These are phyloP conservation scores for Backusella australiensis DNA, from an alignment of 192 early-diverging fungal species.

Conservation along the genomic window DNA sequence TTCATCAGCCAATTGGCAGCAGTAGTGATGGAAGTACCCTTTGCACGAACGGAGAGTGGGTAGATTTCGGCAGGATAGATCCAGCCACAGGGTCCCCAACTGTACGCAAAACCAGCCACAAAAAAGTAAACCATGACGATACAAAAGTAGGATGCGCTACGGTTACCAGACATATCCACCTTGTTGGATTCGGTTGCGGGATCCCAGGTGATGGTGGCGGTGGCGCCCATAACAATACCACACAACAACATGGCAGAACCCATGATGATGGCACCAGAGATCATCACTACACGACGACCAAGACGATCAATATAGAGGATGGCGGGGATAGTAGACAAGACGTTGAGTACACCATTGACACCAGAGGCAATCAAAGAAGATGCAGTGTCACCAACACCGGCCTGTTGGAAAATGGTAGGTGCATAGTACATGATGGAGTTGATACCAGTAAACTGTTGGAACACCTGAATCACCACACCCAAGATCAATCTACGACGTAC, in stretches of 20 bases:
- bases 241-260: slow-evolving; percentile 32
- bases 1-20: slow-evolving; percentile 89
- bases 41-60: slow-evolving; percentile 82
- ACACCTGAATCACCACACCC: slow-evolving; percentile 66
- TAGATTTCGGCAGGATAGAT: slow-evolving; percentile 91
- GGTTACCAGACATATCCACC: slow-evolving; percentile 24
- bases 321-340: slow-evolving; percentile 81
- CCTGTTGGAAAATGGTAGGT: slow-evolving; percentile 38
- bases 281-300: slow-evolving; percentile 74
- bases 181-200: slow-evolving; percentile 2
- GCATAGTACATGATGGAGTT: slow-evolving; percentile 82
- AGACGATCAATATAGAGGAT: slow-evolving; percentile 77
- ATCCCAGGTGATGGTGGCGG: slow-evolving; percentile 36
- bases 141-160: slow-evolving; percentile 23
- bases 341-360: slow-evolving; percentile 64
- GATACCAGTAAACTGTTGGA: slow-evolving; percentile 86
- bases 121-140: slow-evolving; percentile 62
- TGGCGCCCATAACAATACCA: slow-evolving; percentile 40
- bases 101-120: slow-evolving; percentile 66
- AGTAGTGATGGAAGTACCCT: slow-evolving; percentile 79
- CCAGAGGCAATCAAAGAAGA: slow-evolving; percentile 37
- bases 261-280: slow-evolving; percentile 72
- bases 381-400: slow-evolving; percentile 30
- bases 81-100: slow-evolving; percentile 93
- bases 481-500: slow-evolving; percentile 58